These are phyloP conservation scores for Thermomucor indicae-seudaticae DNA, from an alignment of 371 early-diverging fungal species.

Conservation along the genomic window DNA sequence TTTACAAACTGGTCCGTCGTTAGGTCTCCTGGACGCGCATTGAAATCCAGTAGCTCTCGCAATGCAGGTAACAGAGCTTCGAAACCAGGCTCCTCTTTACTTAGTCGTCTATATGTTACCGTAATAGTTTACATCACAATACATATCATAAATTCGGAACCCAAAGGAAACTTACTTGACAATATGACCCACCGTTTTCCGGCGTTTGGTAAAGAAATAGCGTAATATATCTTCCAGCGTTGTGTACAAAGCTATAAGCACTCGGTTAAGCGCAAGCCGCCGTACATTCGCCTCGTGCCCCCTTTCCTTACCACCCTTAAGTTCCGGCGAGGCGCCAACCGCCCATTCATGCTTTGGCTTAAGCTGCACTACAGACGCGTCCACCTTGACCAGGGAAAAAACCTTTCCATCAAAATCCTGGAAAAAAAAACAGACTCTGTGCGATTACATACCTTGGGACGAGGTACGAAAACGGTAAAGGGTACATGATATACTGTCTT, in stretches of 20 bases:
- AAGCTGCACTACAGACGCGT: slow-evolving; percentile 72
- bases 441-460: slow-evolving; percentile 47
- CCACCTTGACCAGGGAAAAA: slow-evolving; percentile 35
- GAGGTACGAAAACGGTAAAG: slow-evolving; percentile 65
- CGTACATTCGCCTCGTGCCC: too few species aligned
- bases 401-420: not conserved
- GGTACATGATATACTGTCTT: slow-evolving; percentile 62
- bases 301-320: too few species aligned
- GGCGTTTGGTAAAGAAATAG: slow-evolving; percentile 67
- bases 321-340: too few species aligned
- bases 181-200: slow-evolving; percentile 70
- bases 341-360: slow-evolving; percentile 36
- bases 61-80: not conserved
- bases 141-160: not conserved
- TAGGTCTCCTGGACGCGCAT: not conserved
- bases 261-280: not conserved
- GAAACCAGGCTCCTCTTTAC: not conserved
- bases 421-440: not conserved
- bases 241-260: slow-evolving; percentile 15
- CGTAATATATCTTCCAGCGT: slow-evolving; percentile 61
- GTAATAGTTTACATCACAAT: not conserved
- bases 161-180: slow-evolving; percentile 36
- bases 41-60: not conserved
- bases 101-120: not conserved
- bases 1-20: not conserved